phyloP scores from a whole-genome alignment of 495 filamentous ascomycete species.

The Xylaria grammica region DNA sequence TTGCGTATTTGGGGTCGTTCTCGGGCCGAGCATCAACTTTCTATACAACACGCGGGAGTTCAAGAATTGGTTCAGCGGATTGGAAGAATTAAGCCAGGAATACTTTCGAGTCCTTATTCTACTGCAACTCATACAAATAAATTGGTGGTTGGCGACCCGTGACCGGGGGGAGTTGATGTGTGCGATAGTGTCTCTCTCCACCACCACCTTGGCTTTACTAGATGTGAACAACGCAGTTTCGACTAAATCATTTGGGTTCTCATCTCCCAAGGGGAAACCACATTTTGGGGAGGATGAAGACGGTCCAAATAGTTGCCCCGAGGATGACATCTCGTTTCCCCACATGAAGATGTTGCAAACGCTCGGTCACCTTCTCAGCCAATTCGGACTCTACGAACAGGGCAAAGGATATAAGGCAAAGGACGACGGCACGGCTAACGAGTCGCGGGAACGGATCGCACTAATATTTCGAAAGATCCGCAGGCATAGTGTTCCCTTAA shows the following conservation, averaged over 20 bases:
- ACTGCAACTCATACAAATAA: neutral
- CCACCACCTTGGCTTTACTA: neutral
- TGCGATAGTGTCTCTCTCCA: neutral
- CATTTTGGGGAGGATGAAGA: neutral
- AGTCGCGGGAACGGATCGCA: neutral
- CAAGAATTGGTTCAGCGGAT: too few relatives aligned
- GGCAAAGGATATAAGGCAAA: neutral
- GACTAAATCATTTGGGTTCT: neutral
- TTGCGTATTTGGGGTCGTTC: neutral
- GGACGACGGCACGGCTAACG: too few relatives aligned
- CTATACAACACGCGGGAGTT: neutral
- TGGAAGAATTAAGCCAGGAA: neutral
- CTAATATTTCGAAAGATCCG: neutral
- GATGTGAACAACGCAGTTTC: conserved; percentile 24
- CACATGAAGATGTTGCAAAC: neutral
- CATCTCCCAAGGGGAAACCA: neutral
- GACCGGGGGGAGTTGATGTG: neutral
- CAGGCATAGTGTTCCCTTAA: neutral
- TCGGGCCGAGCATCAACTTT: neutral
- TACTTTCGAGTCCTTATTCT: neutral
- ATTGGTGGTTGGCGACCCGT: neutral
- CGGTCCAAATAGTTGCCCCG: neutral
- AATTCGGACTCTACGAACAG: neutral
- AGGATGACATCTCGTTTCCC: neutral
- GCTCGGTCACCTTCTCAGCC: neutral